Base-by-base conservation (phyloP, 345 rosid genomes). In the Murraya koenigii region DNA sequence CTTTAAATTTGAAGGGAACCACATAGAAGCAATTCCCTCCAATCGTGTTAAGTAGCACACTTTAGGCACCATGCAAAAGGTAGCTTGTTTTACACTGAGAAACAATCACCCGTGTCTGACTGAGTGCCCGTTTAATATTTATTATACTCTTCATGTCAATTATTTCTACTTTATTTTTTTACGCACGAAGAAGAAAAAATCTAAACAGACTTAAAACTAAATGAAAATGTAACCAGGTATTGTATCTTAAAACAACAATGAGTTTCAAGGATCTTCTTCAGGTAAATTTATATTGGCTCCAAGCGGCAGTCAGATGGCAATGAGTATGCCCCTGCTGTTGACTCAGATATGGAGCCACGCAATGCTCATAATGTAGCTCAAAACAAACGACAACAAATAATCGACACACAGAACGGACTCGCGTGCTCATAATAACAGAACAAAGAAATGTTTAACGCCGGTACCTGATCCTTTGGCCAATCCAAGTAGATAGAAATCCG, bases 291-390 rank as follows among this genome's bases (percentile, higher is more conserved):
- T 84, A 23, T 84, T 2, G 87, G 87, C 85, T 84, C 87, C 82
- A 76, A 67, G 86, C 89, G 86, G 89, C 87, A 84, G 87, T 28
- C 86, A 19, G 78, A 35, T 66, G 63, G 77, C 87, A 85, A 84
- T 78, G 20, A 65, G 59, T 19, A 23, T 80, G 80, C 80, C 59
- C 81, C 84, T 76, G 78, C 89, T 86, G 89, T 58, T 75, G 85
- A 84, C 89, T 86, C 89, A 3, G 56, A 35, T 44, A 30, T 64
- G 77, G 82, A 86, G 87, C 89, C 86, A 70, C 68, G 15, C 55
- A 32, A 5, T 7, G 56, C 56, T 5, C 28, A 13, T 52, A 52
- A 52, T 15, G 22, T 19, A 52, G 49, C 17, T 44, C 49, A 52
- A 52, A 52, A 19, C 20, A 19, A 17, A 52, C 20, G 7, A 17